phyloP scores from a whole-genome alignment of 345 rosid genomes.

The Heritiera littoralis region DNA sequence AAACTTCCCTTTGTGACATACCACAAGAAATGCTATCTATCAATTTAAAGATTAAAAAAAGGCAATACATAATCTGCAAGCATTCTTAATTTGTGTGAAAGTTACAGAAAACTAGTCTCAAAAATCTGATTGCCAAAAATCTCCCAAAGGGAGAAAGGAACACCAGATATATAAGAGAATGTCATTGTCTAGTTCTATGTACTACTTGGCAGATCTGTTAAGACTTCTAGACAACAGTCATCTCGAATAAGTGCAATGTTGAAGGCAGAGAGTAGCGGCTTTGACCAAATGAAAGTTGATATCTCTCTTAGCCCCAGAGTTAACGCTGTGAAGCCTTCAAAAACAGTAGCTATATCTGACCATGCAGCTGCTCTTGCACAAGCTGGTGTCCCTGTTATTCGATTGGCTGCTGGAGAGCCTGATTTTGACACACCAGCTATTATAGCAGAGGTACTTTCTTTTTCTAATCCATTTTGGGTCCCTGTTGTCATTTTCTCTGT shows the following conservation, averaged over 20 bases:
- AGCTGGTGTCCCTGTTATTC: constrained; percentile 91
- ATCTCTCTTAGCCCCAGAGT: constrained; percentile 82
- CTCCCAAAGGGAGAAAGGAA: background rate
- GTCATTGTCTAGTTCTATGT: background rate
- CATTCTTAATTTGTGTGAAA: background rate
- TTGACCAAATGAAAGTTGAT: constrained; percentile 52
- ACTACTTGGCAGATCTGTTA: constrained; percentile 38
- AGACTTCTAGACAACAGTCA: constrained; percentile 28
- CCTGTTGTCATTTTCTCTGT: background rate
- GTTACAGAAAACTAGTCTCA: background rate
- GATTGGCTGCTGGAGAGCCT: constrained; percentile 97
- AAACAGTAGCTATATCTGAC: constrained; percentile 89
- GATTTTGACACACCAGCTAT: constrained; percentile 86
- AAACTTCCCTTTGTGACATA: background rate
- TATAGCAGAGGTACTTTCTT: constrained; percentile 62
- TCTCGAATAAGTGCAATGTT: constrained; percentile 41
- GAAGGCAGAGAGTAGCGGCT: constrained; percentile 43
- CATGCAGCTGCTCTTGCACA: constrained; percentile 85
- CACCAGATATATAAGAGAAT: background rate
- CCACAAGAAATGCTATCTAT: background rate
- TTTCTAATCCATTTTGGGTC: background rate
- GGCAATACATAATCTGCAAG: background rate
- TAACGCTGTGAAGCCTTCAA: constrained; percentile 88
- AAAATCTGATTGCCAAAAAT: background rate
- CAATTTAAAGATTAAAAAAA: background rate